Conservation (phyloP, 2,329 filamentous ascomycete genomes). For the Ceratocystis papillata region DNA sequence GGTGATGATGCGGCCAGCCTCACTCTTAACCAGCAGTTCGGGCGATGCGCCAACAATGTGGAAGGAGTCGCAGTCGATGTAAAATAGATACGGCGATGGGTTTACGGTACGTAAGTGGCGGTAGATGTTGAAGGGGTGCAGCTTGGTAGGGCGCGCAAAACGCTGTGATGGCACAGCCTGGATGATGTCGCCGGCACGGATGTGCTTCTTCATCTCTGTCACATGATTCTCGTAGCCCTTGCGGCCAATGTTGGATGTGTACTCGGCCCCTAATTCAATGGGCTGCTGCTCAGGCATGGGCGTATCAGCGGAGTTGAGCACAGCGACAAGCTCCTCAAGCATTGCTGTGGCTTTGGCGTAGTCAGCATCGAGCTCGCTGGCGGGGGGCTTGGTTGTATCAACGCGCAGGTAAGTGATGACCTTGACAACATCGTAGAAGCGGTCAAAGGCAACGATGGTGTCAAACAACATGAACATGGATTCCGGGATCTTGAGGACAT, state of each 20-base stretch:
- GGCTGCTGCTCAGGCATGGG: conserved; percentile 67
- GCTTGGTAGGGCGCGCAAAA: conserved; percentile 73
- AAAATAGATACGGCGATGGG: conserved; percentile 95
- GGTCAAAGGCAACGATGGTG: conserved; percentile 86
- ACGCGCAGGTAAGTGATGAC: conserved; percentile 83
- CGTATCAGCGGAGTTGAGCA: conserved; percentile 62
- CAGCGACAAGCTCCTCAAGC: conserved; percentile 57
- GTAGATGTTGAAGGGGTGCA: conserved; percentile 98
- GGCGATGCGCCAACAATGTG: conserved; percentile 92
- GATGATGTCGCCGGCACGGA: conserved; percentile 86
- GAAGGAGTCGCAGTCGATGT: conserved; percentile 81
- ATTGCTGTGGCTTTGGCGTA: conserved; percentile 57
- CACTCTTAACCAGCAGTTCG: conserved; percentile 86
- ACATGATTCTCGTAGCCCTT: conserved; percentile 88
- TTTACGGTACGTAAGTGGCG: conserved; percentile 93
- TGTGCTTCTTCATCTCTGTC: conserved; percentile 75
- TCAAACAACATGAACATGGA: conserved; percentile 95
- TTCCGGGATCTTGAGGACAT: conserved; percentile 81
- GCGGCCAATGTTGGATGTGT: conserved; percentile 83
- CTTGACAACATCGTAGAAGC: conserved; percentile 87
- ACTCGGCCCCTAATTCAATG: conserved; percentile 63
- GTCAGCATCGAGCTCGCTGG: conserved; percentile 42
- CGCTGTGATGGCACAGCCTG: conserved; percentile 93
- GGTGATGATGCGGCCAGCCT: conserved; percentile 77
- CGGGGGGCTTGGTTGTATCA: conserved; percentile 39